phyloP scores from a whole-genome alignment of 2,329 filamentous ascomycete species.

The Apiospora hydei region DNA sequence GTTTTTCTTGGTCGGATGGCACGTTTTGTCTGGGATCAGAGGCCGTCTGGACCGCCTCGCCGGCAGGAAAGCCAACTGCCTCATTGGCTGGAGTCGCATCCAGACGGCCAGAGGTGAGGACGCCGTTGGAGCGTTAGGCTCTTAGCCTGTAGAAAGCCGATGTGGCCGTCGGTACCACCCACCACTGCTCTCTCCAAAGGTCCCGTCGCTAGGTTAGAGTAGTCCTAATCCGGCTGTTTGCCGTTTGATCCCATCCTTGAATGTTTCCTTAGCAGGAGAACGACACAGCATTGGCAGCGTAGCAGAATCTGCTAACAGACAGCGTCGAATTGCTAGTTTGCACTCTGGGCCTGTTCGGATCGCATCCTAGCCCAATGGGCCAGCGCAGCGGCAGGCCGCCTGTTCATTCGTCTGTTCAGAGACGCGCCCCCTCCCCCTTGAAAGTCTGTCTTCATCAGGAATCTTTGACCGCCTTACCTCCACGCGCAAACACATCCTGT shows the following conservation, averaged over 20 bases:
- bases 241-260: background rate
- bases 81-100: background rate
- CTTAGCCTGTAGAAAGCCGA: background rate
- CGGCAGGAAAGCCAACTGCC: background rate
- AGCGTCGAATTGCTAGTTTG: background rate
- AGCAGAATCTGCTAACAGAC: background rate
- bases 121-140: conserved; percentile 6
- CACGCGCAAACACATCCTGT: conserved; percentile 1
- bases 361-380: background rate
- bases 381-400: background rate
- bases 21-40: conserved; percentile 4
- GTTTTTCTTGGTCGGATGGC: conserved; percentile 7
- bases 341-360: background rate
- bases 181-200: background rate
- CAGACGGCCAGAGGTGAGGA: background rate
- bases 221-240: background rate
- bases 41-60: conserved; percentile 10
- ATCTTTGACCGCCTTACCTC: conserved; percentile 16
- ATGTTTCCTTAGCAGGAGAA: background rate
- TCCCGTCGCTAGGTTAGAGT: background rate
- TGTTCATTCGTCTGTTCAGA: background rate
- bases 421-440: background rate
- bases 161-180: background rate
- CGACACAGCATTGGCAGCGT: conserved; percentile 9
- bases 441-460: background rate